Evolutionary conservation across 1,284 basidiomycete genomes (phyloP).

Genomic region (Malassezia vespertilionis): DNA sequence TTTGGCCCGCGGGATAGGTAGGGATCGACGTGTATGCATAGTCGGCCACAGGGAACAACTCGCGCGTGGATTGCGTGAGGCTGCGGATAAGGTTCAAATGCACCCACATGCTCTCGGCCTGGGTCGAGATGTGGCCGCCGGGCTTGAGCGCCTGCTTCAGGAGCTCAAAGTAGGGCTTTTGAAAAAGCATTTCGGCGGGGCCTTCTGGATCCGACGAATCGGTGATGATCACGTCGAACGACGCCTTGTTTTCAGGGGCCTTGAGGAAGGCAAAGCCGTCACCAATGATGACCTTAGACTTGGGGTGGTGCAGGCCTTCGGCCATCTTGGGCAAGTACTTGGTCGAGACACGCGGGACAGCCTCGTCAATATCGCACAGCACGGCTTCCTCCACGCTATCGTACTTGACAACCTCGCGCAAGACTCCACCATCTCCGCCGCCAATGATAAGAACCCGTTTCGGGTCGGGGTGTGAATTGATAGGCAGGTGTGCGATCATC

Average conservation of each 20-base stretch:
- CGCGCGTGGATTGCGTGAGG: slow-evolving; percentile 62
- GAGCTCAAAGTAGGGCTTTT: slow-evolving; percentile 93
- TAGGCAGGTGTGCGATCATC: slow-evolving; percentile 94
- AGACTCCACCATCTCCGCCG: slow-evolving; percentile 65
- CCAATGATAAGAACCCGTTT: slow-evolving; percentile 92
- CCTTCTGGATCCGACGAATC: slow-evolving; percentile 98
- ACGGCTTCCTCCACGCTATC: slow-evolving; percentile 80
- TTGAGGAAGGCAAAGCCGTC: slow-evolving; percentile 96
- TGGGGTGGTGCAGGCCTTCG: slow-evolving; percentile 65
- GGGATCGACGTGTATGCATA: slow-evolving; percentile 97
- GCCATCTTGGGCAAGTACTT: slow-evolving; percentile 90
- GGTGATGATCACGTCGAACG: slow-evolving; percentile 91
- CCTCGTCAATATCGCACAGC: slow-evolving; percentile 97
- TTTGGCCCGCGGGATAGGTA: slow-evolving; percentile 93
- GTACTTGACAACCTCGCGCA: slow-evolving; percentile 94
- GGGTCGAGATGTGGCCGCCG: slow-evolving; percentile 88
- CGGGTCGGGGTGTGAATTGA: slow-evolving; percentile 91
- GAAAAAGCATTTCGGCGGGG: slow-evolving; percentile 84
- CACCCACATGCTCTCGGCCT: slow-evolving; percentile 91
- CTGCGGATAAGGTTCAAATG: slow-evolving; percentile 79
- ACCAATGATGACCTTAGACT: slow-evolving; percentile 78
- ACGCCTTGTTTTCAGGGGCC: slow-evolving; percentile 62
- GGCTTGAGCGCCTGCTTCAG: slow-evolving; percentile 77
- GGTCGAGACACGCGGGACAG: slow-evolving; percentile 89
- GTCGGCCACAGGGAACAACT: slow-evolving; percentile 72